A percentile compares a stretch with the other conserved stretches of the same genome.
Evolutionary conservation across 1,284 basidiomycete genomes (phyloP).

Genomic region (Pascua sp.): DNA sequence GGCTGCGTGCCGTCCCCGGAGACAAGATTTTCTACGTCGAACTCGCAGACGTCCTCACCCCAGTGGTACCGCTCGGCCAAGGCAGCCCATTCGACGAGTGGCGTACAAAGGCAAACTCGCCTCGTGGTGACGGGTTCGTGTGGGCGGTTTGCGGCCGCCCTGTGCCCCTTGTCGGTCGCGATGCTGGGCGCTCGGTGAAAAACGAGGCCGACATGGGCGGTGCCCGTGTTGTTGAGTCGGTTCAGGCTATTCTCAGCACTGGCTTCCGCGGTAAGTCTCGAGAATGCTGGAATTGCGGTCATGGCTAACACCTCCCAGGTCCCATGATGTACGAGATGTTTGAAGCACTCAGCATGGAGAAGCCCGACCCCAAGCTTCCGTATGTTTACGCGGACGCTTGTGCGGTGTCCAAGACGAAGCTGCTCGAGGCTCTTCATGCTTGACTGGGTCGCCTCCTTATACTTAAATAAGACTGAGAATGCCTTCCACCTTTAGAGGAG

Average conservation of each 20-base stretch:
- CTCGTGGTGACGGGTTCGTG: constrained; percentile 7
- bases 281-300: no score
- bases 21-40: constrained; percentile 19
- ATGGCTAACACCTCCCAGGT: neutral
- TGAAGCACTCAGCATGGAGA: constrained; percentile 6
- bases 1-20: constrained; percentile 6
- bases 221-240: constrained; percentile 8
- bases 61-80: neutral
- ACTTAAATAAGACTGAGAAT: no score
- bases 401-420: neutral
- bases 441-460: no score
- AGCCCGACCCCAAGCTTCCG: neutral
- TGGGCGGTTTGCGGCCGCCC: constrained; percentile 17
- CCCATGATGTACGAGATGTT: constrained; percentile 9
- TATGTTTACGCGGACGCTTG: neutral
- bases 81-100: constrained; percentile 13
- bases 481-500: no score
- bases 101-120: neutral
- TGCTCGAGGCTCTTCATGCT: no score
- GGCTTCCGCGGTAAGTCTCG: constrained; percentile 16
- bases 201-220: constrained; percentile 4
- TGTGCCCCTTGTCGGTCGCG: constrained; percentile 9
- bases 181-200: constrained; percentile 3
- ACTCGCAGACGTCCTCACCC: constrained; percentile 9
- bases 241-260: constrained; percentile 11